Evolutionary conservation across 2,329 filamentous ascomycete genomes (phyloP).

Genomic region (Aspergillus fijiensis): DNA sequence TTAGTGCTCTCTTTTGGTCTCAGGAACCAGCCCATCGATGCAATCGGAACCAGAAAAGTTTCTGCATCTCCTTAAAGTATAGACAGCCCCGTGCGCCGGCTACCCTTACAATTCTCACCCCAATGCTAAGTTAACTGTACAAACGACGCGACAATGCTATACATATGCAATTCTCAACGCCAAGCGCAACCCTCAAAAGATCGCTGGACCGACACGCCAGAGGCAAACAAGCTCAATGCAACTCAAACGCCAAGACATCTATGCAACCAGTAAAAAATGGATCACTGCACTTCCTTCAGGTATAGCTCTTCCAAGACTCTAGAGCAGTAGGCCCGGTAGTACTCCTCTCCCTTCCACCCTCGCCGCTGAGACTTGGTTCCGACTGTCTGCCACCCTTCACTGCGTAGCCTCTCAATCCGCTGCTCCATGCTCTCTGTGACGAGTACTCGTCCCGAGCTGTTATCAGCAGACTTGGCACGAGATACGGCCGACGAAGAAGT

Average conservation of each 20-base stretch:
- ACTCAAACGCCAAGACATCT: not conserved
- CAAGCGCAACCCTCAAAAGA: not conserved
- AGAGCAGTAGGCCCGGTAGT: slow-evolving; percentile 40
- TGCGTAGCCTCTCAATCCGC: slow-evolving; percentile 35
- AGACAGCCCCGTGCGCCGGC: not conserved
- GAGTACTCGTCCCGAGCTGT: not conserved
- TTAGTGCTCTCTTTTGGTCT: too few relatives aligned
- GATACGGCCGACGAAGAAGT: slow-evolving; percentile 3
- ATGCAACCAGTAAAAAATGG: not conserved
- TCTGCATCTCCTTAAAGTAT: too few relatives aligned
- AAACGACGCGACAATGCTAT: not conserved
- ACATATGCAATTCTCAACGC: not conserved
- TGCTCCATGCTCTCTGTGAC: slow-evolving; percentile 35
- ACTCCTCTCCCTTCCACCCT: slow-evolving; percentile 38
- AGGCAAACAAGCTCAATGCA: not conserved
- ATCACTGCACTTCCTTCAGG: slow-evolving; percentile 7
- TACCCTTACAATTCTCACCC: not conserved
- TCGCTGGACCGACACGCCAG: not conserved
- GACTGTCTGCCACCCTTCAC: slow-evolving; percentile 40
- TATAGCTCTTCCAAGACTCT: slow-evolving; percentile 40
- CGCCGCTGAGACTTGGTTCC: slow-evolving; percentile 33
- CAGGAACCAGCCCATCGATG: too few relatives aligned
- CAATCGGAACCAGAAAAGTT: too few relatives aligned
- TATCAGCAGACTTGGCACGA: slow-evolving; percentile 10
- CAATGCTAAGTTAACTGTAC: not conserved